Evolutionary conservation across 2,329 filamentous ascomycete genomes (phyloP), one percentile per base, ranked within the genome.

Genomic region (Fusarium setosum): DNA sequence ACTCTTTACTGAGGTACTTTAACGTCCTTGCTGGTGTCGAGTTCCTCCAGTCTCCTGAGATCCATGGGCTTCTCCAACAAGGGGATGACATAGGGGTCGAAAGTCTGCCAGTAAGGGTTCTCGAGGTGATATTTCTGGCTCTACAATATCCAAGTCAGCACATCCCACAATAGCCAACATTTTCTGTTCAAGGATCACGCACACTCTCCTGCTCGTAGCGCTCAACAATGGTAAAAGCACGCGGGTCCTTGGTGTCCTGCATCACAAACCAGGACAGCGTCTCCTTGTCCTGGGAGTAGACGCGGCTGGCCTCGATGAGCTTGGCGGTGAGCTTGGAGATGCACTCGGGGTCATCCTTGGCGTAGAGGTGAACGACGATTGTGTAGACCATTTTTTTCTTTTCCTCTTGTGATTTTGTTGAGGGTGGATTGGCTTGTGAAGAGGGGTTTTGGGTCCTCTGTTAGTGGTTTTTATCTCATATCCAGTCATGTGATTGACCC

Each of bases 101-200:
- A 92, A 1, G 90, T 92, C 81, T 91, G 85, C 89, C 89, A 92
- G 82, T 92, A 92, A 0, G 89, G 89, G 77, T 92, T 92, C 72
- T 86, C 84, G 17, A 89, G 81, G 73, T 89, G 87, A 71, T 89
- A 89, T 66, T 88, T 84, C 74, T 89, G 87, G 72, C 81, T 84
- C 79, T 84, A 21, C 10, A 31, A 18, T 3, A 50, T 10, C 4
- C 12, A 31, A 32, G 37, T 67, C 35, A 69, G 57, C 18, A 48
- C n/a, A 15, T 9, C 12, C 12, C 23, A 10, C 6, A 4, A 54
- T 3, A 52, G 34, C 37, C 12, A 53, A 13, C 7, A 1, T 21
- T 5, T 11, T 18, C 6, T 3, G 12, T 15, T 17, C 17, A 21
- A 2, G 24, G 7, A 3, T 13, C 12, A 81, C 85, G 59, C 75